Evolutionary conservation across 2,329 filamentous ascomycete genomes (phyloP).

Genomic region (Sporothrix sp.): DNA sequence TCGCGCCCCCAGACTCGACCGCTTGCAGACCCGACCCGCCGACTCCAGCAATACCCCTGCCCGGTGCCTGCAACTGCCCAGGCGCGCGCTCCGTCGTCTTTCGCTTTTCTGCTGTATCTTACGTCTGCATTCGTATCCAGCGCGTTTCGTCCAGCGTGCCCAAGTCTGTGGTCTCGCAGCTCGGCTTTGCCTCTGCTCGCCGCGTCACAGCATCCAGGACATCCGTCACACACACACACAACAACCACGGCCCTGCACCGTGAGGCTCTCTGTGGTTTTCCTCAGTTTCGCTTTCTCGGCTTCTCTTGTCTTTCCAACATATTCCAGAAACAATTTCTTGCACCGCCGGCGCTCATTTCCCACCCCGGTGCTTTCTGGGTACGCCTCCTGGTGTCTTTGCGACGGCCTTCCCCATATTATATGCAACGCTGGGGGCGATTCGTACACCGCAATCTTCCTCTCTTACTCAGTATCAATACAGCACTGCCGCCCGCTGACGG

Average conservation of each 20-base stretch:
- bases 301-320: neutral
- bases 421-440: slow-evolving; percentile 9
- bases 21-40: slow-evolving; percentile 3
- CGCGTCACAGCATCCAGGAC: neutral
- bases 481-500: slow-evolving; percentile 2
- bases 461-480: too few relatives aligned
- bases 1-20: slow-evolving; percentile 1
- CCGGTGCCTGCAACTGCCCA: neutral
- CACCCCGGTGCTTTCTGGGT: slow-evolving; percentile 1
- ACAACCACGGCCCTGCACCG: neutral
- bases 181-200: neutral
- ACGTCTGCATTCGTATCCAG: neutral
- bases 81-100: neutral
- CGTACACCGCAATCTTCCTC: slow-evolving; percentile 14
- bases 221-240: neutral
- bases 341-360: slow-evolving; percentile 15
- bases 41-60: slow-evolving; percentile 1
- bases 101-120: neutral
- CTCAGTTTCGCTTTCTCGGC: too few relatives aligned
- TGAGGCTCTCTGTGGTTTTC: neutral
- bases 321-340: too few relatives aligned
- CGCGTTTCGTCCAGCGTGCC: neutral
- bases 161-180: neutral
- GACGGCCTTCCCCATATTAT: slow-evolving; percentile 12
- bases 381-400: too few relatives aligned